Evolutionary conservation across 345 rosid species (phyloP), one percentile per base, ranked within the genome.

Genomic region (Camelina sativa): DNA sequence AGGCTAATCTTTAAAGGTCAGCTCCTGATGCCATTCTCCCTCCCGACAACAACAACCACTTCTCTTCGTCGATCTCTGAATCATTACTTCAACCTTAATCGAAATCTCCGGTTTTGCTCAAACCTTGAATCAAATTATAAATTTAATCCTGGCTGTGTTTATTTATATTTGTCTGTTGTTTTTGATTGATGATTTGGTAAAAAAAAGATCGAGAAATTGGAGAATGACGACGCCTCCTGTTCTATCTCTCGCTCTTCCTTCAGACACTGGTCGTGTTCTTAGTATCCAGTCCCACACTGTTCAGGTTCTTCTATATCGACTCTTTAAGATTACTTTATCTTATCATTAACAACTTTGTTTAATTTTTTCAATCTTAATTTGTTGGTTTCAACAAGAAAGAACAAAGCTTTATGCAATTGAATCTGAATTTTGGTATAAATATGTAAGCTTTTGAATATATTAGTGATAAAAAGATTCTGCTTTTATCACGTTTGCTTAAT

Each of bases 201-300:
- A 28, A 25, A n/a, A 20, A 55, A 81, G 87, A 59, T 76, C 78
- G 74, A 70, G 77, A 25, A 84, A 71, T 56, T 71, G 70, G 52
- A 69, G 60, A 76, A 88, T 89, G 91, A 78, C 87, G 65, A 82
- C 85, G 43, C 98, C 99, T 69, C 99, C 98, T 44, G 82, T 95
- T 68, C 89, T 95, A 59, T 92, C 99, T 0, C 81, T 95, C 54
- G 97, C 88, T 82, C 80, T 95, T 81, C 99, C 99, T 22, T 85
- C 97, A 20, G 90, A 84, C 59, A 95, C 98, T 47, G 98, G 99
- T 75, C 97, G 99, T 68, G 97, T 95, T 70, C 92, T 95, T 77
- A 95, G 99, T 79, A 95, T 95, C 76, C 99, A 95, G 17, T 95
- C 99, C 8, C 99, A 92, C 70, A 92, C 98, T 2, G 99, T 95